Conservation (phyloP, 805 yeast genomes). For the Teunomyces panamensis region DNA sequence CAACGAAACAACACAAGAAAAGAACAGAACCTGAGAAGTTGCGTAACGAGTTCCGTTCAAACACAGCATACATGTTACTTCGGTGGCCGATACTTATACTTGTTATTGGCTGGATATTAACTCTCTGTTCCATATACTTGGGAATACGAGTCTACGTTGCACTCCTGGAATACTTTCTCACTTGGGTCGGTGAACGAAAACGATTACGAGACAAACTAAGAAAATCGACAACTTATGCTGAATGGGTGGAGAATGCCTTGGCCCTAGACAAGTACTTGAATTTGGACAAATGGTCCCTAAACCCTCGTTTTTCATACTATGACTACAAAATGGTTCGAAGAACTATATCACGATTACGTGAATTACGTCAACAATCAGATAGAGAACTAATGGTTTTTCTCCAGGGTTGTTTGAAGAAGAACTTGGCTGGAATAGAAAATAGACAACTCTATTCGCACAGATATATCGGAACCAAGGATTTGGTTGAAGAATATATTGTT, state of each 20-base stretch:
- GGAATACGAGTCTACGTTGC: conserved; percentile 59
- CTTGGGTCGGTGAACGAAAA: conserved; percentile 60
- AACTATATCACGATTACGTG: conserved; percentile 42
- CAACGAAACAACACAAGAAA: conserved; percentile 1
- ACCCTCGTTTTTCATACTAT: conserved; percentile 62
- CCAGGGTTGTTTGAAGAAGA: conserved; percentile 65
- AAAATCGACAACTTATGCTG: conserved; percentile 48
- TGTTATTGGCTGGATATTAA: conserved; percentile 51
- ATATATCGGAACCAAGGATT: conserved; percentile 68
- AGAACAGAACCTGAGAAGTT: not conserved
- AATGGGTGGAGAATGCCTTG: conserved; percentile 61
- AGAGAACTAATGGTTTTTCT: conserved; percentile 53
- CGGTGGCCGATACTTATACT: conserved; percentile 64
- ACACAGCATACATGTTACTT: conserved; percentile 38
- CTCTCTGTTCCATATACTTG: conserved; percentile 50
- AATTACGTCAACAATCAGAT: conserved; percentile 29
- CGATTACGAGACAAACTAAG: conserved; percentile 49
- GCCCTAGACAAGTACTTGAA: conserved; percentile 56
- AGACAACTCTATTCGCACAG: conserved; percentile 68
- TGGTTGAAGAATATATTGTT: conserved; percentile 52
- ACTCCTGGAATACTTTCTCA: conserved; percentile 54
- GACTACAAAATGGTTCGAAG: conserved; percentile 59
- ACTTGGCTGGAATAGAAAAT: conserved; percentile 79
- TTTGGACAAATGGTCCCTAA: conserved; percentile 60
- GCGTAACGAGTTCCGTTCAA: conserved; percentile 36